Evolutionary conservation across 805 yeast genomes (phyloP), one percentile per base, ranked within the genome.

Genomic region (Yamadazyma phyllophila): DNA sequence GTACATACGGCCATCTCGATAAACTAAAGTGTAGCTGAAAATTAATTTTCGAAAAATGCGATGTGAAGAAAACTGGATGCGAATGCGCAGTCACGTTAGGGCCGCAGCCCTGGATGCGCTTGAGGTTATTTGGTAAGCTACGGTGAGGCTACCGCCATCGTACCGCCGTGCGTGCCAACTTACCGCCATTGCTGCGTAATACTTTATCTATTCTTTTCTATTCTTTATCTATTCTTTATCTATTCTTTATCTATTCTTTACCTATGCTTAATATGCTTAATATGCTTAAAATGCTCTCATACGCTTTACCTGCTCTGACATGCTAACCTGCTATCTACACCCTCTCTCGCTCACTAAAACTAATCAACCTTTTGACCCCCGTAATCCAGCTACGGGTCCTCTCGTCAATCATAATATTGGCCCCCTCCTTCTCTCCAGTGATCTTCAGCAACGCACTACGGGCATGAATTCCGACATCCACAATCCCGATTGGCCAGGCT

Each of bases 401-500:
- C 45, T 88, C 96, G 58, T 85, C 88, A 44, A 81, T 78, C 90
- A 88, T 83, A 27, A 89, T 84, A 59, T 85, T 86, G 11, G 94
- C 83, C 26, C 71, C 67, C 48, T 61, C 61, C 36, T 58, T 56
- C 38, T 72, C 73, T 16, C 44, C 39, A 12, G 44, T 32, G 29
- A 84, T 76, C 52, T 77, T 78, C 46, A 74, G 71, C 43, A 78
- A 82, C 1, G 85, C 82, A 45, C 82, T 77, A 48, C 96, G 67
- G 9, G 82, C 83, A 60, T 88, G 96, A 47, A 89, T 87, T 40
- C 94, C 89, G 12, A 89, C 85, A 46, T 79, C 79, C 7, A 81
- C 70, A 11, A 89, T 86, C 24, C 96, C 97, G 52, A 88, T 85
- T 2, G 97, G 97, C 96, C 96, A 89, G 4, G 94, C 91, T 2